Evolutionary conservation across 2,329 filamentous ascomycete species (phyloP), one percentile per base, ranked within the genome.

Genomic region (Hortaea sp.): DNA sequence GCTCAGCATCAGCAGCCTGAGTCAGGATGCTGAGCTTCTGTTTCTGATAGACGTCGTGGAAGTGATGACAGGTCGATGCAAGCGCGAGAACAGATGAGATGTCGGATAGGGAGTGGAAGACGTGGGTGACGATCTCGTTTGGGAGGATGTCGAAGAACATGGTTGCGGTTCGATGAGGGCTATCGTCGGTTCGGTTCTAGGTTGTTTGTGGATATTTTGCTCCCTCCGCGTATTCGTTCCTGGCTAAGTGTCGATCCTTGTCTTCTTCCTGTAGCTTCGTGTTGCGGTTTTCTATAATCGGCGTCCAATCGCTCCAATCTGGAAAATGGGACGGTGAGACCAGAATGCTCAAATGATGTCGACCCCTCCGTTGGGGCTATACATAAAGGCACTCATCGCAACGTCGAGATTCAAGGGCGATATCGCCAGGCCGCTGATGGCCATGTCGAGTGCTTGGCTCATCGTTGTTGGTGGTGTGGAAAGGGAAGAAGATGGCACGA

Each of bases 351-450:
- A 76, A 59, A 69, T 63, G 52, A 61, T 63, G 49, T 53, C 56
- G 57, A 76, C 74, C 74, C 74, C 73, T 64, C 57, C 70, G 55
- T 69, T 75, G 73, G 74, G 74, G 73, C 70, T 75, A 74, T 74
- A 58, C 47, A 57, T 57, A 51, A 13, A 7, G 40, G 43, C 45
- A 10, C n/a, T 35, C n/a, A n/a, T n/a, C n/a, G 11, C 45, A 29
- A 31, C 27, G 37, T 9, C 10, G 10, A 13, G 41, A 35, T 27
- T n/a, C 20, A 20, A 20, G 28, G 27, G 27, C 46, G 43, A 48
- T 6, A 10, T 51, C 38, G 39, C 42, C 38, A 42, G 44, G 45
- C 48, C 44, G 30, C 32, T 32, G 32, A 29, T 29, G 42, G 47
- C 50, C 42, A 38, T 44, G 13, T 12, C 9, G 10, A 28, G 35